phyloP scores from a whole-genome alignment of 192 early-diverging fungal species.

The Oehlia diaphana region DNA sequence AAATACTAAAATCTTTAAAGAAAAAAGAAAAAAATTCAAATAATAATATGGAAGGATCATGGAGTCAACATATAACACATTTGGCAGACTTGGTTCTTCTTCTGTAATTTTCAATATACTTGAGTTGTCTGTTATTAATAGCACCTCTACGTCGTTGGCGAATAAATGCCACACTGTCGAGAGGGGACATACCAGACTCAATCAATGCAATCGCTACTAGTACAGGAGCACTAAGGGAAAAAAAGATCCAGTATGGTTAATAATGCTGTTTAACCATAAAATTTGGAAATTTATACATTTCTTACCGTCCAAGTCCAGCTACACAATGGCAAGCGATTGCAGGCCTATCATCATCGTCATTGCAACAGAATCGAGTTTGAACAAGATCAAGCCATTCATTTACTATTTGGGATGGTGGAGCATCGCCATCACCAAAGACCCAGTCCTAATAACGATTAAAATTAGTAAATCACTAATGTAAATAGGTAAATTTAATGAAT shows the following conservation, averaged over 20 bases:
- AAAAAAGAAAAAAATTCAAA: background rate
- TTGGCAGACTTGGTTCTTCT: conserved; percentile 29
- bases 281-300: background rate
- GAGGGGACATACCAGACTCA: conserved; percentile 73
- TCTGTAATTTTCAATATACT: conserved; percentile 55
- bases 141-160: conserved; percentile 74
- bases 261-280: background rate
- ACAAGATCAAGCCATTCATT: conserved; percentile 69
- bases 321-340: conserved; percentile 75
- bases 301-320: conserved; percentile 73
- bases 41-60: background rate
- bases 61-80: conserved; percentile 12
- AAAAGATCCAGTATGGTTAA: background rate
- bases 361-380: conserved; percentile 47
- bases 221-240: conserved; percentile 71
- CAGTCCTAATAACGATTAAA: conserved; percentile 47
- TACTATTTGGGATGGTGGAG: conserved; percentile 62
- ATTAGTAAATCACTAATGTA: background rate
- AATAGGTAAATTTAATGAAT: background rate
- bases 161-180: conserved; percentile 75
- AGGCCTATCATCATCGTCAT: conserved; percentile 27
- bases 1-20: background rate
- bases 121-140: conserved; percentile 79
- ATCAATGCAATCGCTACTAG: conserved; percentile 82
- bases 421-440: conserved; percentile 71